Base-by-base conservation (phyloP, 768 basidiomycete genomes). In the Polyporus arcularius region DNA sequence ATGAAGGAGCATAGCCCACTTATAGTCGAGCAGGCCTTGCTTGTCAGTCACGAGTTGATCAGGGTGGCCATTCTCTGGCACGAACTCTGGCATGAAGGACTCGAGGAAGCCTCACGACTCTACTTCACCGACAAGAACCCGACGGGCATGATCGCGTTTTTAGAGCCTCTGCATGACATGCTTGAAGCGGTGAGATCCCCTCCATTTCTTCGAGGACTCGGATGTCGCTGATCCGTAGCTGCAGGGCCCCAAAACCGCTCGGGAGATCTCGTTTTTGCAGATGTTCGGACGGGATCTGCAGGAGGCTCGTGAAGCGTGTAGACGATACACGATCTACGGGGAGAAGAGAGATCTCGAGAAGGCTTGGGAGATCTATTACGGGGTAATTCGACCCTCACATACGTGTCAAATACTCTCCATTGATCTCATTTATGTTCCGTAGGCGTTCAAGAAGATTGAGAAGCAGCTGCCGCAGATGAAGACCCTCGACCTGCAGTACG, bases 321-420 rank as follows among this genome's bases (percentile, higher is more conserved):
- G 88, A 52, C 84, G 92, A 52, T 99, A 90, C 78, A 88, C 89
- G 43, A 82, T 84, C 21, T 92, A 91, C 69, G 92, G 92, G 28
- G 96, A 99, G 71, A 82, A 86, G 57, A 86, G 85, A 51, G 94
- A 98, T 71, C 77, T 99, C 48, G 97, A 98, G 71, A 93, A 91
- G 70, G 97, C 97, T 38, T 99, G 97, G 97, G 97, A 98, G 69
- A 95, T 98, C 31, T 99, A 99, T 74, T 99, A 98, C 69, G 86
- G 86, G 50, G 94, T 94, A 70, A 63, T 87, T 28, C 30, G 26
- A 10, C 21, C 1, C 21, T 9, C n/a, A 4, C 40, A 9, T 12
- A 41, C n/a, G 9, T 39, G 32, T 38, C 40, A 14, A n/a, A 12
- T 35, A 46, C 28, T 9, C 58, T n/a, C 53, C 35, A 46, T 61